Percentiles rank a stretch among this genome's conserved stretches.
Conservation (phyloP, 208 protist genomes). For the Leishmania mexicana region DNA sequence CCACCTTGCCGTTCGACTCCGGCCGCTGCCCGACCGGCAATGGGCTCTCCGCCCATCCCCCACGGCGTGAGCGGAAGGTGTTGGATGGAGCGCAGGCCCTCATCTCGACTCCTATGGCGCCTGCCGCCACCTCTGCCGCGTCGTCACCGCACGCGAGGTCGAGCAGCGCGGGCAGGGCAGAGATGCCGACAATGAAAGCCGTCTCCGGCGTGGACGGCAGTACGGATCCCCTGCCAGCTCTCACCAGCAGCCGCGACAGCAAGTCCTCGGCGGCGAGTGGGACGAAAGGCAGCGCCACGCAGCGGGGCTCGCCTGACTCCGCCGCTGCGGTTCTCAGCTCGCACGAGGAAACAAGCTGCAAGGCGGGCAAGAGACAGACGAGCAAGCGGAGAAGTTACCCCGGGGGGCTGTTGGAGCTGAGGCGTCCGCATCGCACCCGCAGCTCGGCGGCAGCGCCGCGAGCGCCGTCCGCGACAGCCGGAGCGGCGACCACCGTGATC, state of each 20-base stretch:
- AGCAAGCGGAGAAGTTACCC: not conserved
- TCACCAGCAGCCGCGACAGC: not conserved
- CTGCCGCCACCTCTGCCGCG: not conserved
- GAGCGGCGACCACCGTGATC: not conserved
- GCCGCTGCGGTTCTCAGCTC: not conserved
- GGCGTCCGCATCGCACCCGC: not conserved
- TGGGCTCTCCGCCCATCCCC: not conserved
- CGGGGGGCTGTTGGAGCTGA: not conserved
- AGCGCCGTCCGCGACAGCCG: not conserved
- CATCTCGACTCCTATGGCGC: not conserved
- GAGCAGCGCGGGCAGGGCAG: not conserved
- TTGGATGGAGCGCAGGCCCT: not conserved
- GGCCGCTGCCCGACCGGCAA: conserved; percentile 10
- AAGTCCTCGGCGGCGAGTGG: not conserved
- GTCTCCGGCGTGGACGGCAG: not conserved
- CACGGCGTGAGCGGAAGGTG: not conserved
- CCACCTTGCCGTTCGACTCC: not conserved
- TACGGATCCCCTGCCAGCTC: not conserved
- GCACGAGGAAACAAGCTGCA: not conserved
- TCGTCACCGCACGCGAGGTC: not conserved
- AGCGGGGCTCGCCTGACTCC: not conserved
- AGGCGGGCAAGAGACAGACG: not conserved
- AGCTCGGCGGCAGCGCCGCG: not conserved
- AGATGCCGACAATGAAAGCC: not conserved
- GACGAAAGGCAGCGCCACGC: not conserved